Percentiles rank a stretch among this genome's conserved stretches.
Evolutionary conservation across 2,329 filamentous ascomycete genomes (phyloP).

Genomic region (Cercospora sojina): DNA sequence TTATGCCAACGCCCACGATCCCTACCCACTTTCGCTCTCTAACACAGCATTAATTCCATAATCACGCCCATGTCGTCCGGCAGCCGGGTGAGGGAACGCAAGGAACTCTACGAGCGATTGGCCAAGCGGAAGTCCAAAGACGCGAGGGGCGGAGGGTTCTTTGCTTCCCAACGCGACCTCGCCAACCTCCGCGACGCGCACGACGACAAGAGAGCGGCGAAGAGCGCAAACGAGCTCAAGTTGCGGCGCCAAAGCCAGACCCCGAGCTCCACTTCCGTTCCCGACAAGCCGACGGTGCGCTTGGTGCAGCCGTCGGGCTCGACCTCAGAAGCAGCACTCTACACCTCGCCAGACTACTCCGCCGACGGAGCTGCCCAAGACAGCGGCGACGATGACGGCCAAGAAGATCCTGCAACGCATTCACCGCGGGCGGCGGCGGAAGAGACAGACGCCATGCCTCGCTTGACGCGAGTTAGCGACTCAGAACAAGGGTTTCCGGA

Average conservation of each 20-base stretch:
- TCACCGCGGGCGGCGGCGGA: constrained; percentile 10
- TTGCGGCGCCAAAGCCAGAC: constrained; percentile 12
- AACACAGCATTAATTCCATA: constrained; percentile 12
- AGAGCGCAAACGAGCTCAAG: constrained; percentile 9
- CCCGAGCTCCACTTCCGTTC: constrained; percentile 10
- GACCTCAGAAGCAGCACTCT: constrained; percentile 5
- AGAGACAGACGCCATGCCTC: constrained; percentile 18
- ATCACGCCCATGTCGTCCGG: constrained; percentile 31
- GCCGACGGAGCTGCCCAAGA: constrained; percentile 13
- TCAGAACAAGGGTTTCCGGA: constrained; percentile 31
- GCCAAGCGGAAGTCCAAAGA: constrained; percentile 7
- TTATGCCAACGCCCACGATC: constrained; percentile 20
- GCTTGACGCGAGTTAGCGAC: constrained; percentile 31
- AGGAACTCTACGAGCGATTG: constrained; percentile 14
- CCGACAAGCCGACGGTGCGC: constrained; percentile 35
- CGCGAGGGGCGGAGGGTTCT: constrained; percentile 19
- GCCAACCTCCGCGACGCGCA: constrained; percentile 26
- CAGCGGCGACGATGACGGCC: constrained; percentile 12
- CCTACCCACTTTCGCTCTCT: constrained; percentile 21
- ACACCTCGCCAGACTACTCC: not conserved
- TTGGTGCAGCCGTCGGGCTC: constrained; percentile 34
- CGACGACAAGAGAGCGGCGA: constrained; percentile 26
- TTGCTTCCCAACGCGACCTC: constrained; percentile 27
- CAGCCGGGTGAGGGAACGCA: constrained; percentile 9
- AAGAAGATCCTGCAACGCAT: constrained; percentile 4